Base-by-base conservation (phyloP, 2,329 filamentous ascomycete genomes). In the Talaromyces pinophilus region DNA sequence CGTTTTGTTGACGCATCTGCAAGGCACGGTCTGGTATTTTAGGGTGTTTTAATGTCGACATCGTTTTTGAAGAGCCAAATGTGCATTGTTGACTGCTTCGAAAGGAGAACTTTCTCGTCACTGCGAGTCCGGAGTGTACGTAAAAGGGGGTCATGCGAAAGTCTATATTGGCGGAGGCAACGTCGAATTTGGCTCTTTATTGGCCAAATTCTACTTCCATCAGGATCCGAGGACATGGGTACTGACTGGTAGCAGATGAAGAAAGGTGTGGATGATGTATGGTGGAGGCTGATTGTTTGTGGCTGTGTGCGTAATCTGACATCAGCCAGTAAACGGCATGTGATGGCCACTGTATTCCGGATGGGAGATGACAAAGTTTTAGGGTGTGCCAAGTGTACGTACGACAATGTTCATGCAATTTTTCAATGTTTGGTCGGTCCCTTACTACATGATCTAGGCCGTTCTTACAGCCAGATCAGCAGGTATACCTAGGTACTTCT, bases 271-370 rank as follows among this genome's bases (percentile, higher is more conserved):
- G 50, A 54, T 54, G 11, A n/a, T 33, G 50, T 13, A 35, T 30
- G 30, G 52, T 19, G 52, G 30, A 57, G 52, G 52, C 52, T 19
- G 30, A 57, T 57, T 57, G 30, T 57, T 57, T 57, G 52, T 22
- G 52, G 52, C 52, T 57, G 52, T 35, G 52, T 13, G 25, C 19
- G 52, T 13, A 57, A 57, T 35, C 15, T 19, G 30, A 35, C n/a
- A 35, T 15, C 30, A 30, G 15, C 50, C 28, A n/a, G 50, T 54
- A n/a, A 3, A 11, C 15, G 22, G 52, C 52, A 35, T 8, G 19
- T 15, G 30, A 38, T 35, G 25, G n/a, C 52, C 52, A 38, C 28
- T 57, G n/a, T 10, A 19, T 22, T 10, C 17, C 4, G 4, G 52
- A 33, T n/a, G 50, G 28, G 50, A 54, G 15, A n/a, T n/a, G 28